These are phyloP conservation scores for Aspergillus pseudoglaucus DNA, from an alignment of 2,329 filamentous ascomycete species.

Conservation along the genomic window DNA sequence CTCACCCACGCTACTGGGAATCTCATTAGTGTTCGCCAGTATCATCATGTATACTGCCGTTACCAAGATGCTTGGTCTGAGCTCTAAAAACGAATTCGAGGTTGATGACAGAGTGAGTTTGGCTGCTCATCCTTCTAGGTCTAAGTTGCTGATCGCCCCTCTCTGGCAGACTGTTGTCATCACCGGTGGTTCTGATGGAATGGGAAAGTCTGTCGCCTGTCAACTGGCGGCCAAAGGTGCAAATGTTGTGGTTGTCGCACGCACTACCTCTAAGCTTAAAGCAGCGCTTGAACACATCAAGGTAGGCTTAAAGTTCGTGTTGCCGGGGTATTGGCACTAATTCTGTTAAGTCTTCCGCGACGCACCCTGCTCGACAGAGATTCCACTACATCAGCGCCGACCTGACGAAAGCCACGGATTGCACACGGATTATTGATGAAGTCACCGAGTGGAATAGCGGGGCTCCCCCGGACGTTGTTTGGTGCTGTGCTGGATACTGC, in stretches of 20 bases:
- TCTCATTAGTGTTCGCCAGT: constrained; percentile 27
- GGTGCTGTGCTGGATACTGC: constrained; percentile 77
- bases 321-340: constrained; percentile 9
- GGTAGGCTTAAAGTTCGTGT: constrained; percentile 32
- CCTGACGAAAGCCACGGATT: constrained; percentile 64
- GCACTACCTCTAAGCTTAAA: constrained; percentile 68
- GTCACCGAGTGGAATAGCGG: constrained; percentile 73
- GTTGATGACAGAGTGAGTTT: constrained; percentile 71
- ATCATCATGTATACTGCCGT: constrained; percentile 26
- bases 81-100: constrained; percentile 65
- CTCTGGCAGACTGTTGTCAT: constrained; percentile 68
- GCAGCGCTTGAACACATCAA: constrained; percentile 60
- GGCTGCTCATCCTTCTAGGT: neutral
- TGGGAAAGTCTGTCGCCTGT: constrained; percentile 70
- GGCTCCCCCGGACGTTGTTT: constrained; percentile 72
- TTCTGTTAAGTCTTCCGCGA: constrained; percentile 53
- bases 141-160: constrained; percentile 8
- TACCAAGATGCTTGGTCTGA: constrained; percentile 35
- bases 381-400: constrained; percentile 84
- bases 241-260: constrained; percentile 77
- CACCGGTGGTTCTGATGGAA: constrained; percentile 87
- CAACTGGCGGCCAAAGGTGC: constrained; percentile 77
- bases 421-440: constrained; percentile 62
- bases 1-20: constrained; percentile 20
- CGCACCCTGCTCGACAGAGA: constrained; percentile 59